Evolutionary conservation across 345 rosid genomes (phyloP), one percentile per base, ranked within the genome.

Genomic region (Erucastrum elatum): DNA sequence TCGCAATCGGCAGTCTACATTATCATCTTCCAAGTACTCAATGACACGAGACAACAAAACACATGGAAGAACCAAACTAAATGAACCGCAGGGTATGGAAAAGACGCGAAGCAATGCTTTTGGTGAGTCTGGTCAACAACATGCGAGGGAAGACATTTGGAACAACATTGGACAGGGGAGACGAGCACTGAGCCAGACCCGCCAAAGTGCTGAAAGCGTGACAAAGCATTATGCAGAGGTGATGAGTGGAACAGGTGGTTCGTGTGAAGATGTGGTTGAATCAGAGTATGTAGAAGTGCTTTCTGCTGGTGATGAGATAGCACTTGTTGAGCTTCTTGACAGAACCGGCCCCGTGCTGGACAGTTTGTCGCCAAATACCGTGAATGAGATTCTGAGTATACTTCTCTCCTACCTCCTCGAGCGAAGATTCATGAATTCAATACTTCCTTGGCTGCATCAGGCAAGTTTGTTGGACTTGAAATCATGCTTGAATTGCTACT

Each of bases 381-480:
- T 83, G 17, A 77, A 82, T 65, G 92, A 94, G 72, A 75, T 94
- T 80, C 91, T 94, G 15, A 71, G 85, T 84, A 85, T 83, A 71
- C 82, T 92, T 79, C 87, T 86, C 2, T 84, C 94, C 1, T 87
- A 78, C 84, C 85, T 90, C 75, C 78, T 87, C 6, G 97, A 92
- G 59, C 90, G 86, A 75, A 85, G 95, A 82, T 91, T 83, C 84
- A 76, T 85, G 64, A 85, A 77, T 60, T 83, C 88, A 17, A 80
- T 92, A 69, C 82, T 91, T 75, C 98, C 97, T 66, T 94, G 97
- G 98, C 79, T 91, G 85, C 91, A 91, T 74, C 97, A 92, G 97
- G 97, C 78, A 84, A 92, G 89, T 84, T 74, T 15, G 21, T 78
- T 15, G 60, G 41, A 46, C 2, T 46, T 33, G 31, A 15, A 79